phyloP scores from a whole-genome alignment of 2,329 filamentous ascomycete species.

The Bipolaris cookei region DNA sequence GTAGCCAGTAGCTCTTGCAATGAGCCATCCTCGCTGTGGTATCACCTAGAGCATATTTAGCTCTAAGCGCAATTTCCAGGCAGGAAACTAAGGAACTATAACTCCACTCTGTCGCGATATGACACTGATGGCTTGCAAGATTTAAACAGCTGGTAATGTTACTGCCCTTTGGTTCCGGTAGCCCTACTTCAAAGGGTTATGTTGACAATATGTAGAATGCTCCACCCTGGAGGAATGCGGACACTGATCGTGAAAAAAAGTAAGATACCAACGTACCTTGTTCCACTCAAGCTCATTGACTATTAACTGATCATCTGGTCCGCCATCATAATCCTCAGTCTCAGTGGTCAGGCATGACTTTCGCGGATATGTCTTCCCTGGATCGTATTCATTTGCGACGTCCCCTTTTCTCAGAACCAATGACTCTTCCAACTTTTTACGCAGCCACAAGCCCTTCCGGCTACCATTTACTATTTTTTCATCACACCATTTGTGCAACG shows the following conservation, averaged over 20 bases:
- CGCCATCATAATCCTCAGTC: slow-evolving; percentile 28
- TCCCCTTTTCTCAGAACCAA: not conserved
- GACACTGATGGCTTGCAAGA: not conserved
- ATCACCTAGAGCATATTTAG: slow-evolving; percentile 23
- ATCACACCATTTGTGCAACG: slow-evolving; percentile 41
- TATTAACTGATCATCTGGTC: slow-evolving; percentile 26
- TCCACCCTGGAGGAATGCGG: not conserved
- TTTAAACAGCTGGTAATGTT: not conserved
- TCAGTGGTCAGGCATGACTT: slow-evolving; percentile 17
- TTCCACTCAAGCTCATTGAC: slow-evolving; percentile 33
- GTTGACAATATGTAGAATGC: not conserved
- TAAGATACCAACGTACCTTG: slow-evolving; percentile 30
- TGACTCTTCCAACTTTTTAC: slow-evolving; percentile 32
- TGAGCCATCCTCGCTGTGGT: slow-evolving; percentile 27
- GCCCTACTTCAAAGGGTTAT: not conserved
- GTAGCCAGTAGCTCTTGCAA: slow-evolving; percentile 8
- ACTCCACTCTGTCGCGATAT: not conserved
- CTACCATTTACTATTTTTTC: slow-evolving; percentile 24
- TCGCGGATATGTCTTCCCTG: not conserved
- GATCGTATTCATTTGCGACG: too few species aligned
- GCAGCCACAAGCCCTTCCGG: slow-evolving; percentile 38
- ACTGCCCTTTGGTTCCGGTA: not conserved
- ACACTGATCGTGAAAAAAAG: not conserved
- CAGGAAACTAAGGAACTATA: not conserved
- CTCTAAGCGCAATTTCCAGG: not conserved